Conservation (phyloP, 1,284 basidiomycete species). For the Neotropicomus parvogracilis region DNA sequence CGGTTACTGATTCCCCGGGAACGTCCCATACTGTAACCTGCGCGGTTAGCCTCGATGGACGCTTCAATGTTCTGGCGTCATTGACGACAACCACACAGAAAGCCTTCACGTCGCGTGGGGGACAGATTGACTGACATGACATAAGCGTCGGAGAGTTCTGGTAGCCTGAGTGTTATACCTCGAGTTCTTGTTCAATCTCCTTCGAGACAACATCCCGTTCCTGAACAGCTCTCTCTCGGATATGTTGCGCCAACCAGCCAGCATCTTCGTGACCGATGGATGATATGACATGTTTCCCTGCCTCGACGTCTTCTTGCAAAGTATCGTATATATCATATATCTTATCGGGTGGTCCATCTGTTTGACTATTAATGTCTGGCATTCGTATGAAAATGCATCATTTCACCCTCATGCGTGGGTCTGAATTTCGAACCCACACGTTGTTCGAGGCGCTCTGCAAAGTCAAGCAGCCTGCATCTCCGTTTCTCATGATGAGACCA, state of each 20-base stretch:
- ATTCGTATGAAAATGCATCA: background rate
- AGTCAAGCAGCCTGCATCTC: conserved; percentile 43
- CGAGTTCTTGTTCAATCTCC: conserved; percentile 68
- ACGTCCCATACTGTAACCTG: conserved; percentile 87
- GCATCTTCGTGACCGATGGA: conserved; percentile 47
- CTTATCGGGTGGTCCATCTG: conserved; percentile 52
- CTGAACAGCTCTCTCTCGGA: conserved; percentile 47
- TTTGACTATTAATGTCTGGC: background rate
- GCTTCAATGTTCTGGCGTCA: conserved; percentile 59
- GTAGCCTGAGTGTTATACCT: conserved; percentile 41
- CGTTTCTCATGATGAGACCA: conserved; percentile 53
- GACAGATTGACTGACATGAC: conserved; percentile 56
- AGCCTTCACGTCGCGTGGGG: conserved; percentile 72
- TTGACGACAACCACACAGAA: conserved; percentile 78
- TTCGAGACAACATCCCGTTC: conserved; percentile 51
- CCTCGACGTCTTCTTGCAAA: conserved; percentile 49
- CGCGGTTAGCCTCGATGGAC: conserved; percentile 55
- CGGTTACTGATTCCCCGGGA: conserved; percentile 47
- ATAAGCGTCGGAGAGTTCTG: conserved; percentile 8
- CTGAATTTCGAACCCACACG: conserved; percentile 44
- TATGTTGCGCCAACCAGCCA: conserved; percentile 60
- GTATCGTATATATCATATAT: conserved; percentile 67
- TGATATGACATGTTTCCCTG: conserved; percentile 41
- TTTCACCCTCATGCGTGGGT: conserved; percentile 45
- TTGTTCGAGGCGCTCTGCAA: conserved; percentile 56